These are phyloP conservation scores for Clavispora carvajalis DNA, from an alignment of 805 yeast genomes.

Conservation along the genomic window DNA sequence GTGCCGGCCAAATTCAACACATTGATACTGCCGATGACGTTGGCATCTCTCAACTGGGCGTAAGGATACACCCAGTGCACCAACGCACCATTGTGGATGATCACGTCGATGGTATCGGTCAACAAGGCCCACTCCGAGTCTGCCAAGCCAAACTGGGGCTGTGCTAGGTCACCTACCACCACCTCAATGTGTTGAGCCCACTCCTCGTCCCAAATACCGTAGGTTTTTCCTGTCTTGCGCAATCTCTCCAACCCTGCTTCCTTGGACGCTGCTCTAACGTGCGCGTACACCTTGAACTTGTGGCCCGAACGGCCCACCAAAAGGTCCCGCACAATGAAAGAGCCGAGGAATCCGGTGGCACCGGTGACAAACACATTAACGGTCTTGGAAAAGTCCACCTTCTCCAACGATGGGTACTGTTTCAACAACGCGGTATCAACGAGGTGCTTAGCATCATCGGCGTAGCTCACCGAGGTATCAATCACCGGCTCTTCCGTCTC, in stretches of 20 bases:
- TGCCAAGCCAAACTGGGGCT: slow-evolving; percentile 64
- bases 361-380: slow-evolving; percentile 85
- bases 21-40: slow-evolving; percentile 82
- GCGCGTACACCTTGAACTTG: slow-evolving; percentile 68
- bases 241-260: slow-evolving; percentile 73
- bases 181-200: slow-evolving; percentile 58
- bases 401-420: slow-evolving; percentile 42
- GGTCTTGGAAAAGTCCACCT: slow-evolving; percentile 27
- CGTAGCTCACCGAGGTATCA: slow-evolving; percentile 36
- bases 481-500: slow-evolving; percentile 22
- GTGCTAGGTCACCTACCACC: slow-evolving; percentile 78
- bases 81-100: slow-evolving; percentile 94
- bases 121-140: slow-evolving; percentile 54
- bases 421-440: slow-evolving; percentile 35
- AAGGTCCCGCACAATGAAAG: slow-evolving; percentile 77
- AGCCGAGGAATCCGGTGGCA: slow-evolving; percentile 93
- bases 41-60: slow-evolving; percentile 82
- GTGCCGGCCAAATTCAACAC: slow-evolving; percentile 70
- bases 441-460: slow-evolving; percentile 64
- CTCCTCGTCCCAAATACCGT: slow-evolving; percentile 70
- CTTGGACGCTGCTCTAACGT: slow-evolving; percentile 77
- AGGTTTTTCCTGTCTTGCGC: slow-evolving; percentile 67
- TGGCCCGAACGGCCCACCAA: slow-evolving; percentile 45
- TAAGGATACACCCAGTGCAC: slow-evolving; percentile 99
- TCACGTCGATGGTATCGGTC: slow-evolving; percentile 61